A percentile compares a stretch with the other conserved stretches of the same genome.
phyloP scores from a whole-genome alignment of 2,329 filamentous ascomycete species.

The Fusarium sp. region DNA sequence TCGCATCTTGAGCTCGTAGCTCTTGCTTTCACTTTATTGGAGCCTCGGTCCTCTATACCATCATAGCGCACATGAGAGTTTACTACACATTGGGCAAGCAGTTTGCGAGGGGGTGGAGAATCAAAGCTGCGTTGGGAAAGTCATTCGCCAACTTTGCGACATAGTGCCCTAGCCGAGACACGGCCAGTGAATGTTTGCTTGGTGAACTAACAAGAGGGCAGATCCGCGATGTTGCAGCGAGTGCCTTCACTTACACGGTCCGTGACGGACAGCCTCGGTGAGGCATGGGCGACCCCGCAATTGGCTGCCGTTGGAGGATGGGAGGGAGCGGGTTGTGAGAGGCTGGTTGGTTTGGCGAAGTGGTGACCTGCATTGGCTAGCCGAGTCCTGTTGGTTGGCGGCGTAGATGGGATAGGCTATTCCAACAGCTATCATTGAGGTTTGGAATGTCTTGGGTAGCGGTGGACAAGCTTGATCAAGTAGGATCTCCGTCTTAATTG shows the following conservation, averaged over 20 bases:
- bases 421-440: not conserved
- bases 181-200: not conserved
- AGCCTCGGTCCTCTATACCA: conserved; percentile 26
- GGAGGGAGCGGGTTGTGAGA: conserved; percentile 11
- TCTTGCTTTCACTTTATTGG: conserved; percentile 3
- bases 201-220: not conserved
- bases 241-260: not conserved
- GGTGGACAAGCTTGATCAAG: not conserved
- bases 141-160: conserved; percentile 13
- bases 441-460: not conserved
- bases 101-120: conserved; percentile 10
- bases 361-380: conserved; percentile 43
- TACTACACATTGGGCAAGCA: not conserved
- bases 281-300: conserved; percentile 27
- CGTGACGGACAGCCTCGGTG: conserved; percentile 8
- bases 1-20: not conserved
- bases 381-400: conserved; percentile 14
- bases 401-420: not conserved
- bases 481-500: not conserved
- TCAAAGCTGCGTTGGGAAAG: conserved; percentile 14
- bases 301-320: conserved; percentile 4
- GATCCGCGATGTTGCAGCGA: not conserved
- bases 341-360: conserved; percentile 31
- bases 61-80: not conserved
- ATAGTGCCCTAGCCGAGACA: conserved; percentile 1